A percentile compares a stretch with the other conserved stretches of the same genome.
Evolutionary conservation across 768 basidiomycete species (phyloP).

Genomic region (Lentinula lateritia): DNA sequence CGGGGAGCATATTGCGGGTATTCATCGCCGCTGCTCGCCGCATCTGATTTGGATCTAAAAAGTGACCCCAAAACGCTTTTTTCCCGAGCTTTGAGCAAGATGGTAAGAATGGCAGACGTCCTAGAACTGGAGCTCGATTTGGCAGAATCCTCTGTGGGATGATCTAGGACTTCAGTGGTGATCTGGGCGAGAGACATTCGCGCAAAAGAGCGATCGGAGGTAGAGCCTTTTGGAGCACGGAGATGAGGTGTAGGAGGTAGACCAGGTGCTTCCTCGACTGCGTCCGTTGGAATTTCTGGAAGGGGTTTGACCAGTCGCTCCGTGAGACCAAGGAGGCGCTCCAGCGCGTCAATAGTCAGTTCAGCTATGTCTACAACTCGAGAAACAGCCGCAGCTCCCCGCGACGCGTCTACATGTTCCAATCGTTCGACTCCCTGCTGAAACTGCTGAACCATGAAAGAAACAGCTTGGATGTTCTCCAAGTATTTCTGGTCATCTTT

Average conservation of each 20-base stretch:
- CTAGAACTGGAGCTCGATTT: neutral
- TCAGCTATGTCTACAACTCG: neutral
- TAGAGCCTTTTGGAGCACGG: neutral
- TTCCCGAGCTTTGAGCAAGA: neutral
- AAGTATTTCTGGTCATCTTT: neutral
- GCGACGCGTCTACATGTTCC: neutral
- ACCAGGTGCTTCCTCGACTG: neutral
- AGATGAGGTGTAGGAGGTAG: neutral
- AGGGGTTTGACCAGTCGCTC: neutral
- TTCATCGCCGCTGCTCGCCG: conserved; percentile 6
- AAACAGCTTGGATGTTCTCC: neutral
- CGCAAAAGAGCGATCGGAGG: neutral
- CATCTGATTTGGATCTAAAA: neutral
- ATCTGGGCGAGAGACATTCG: neutral
- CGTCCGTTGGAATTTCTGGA: neutral
- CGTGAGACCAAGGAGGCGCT: neutral
- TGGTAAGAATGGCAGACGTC: neutral
- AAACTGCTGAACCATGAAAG: neutral
- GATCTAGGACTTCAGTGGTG: neutral
- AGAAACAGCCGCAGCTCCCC: neutral
- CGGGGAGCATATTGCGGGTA: conserved; percentile 16
- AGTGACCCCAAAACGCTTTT: neutral
- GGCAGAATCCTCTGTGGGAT: neutral
- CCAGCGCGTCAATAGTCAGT: neutral
- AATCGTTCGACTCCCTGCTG: neutral